A percentile compares a stretch with the other conserved stretches of the same genome.
Conservation (phyloP, 2,329 filamentous ascomycete genomes). For the Phoma sp. region DNA sequence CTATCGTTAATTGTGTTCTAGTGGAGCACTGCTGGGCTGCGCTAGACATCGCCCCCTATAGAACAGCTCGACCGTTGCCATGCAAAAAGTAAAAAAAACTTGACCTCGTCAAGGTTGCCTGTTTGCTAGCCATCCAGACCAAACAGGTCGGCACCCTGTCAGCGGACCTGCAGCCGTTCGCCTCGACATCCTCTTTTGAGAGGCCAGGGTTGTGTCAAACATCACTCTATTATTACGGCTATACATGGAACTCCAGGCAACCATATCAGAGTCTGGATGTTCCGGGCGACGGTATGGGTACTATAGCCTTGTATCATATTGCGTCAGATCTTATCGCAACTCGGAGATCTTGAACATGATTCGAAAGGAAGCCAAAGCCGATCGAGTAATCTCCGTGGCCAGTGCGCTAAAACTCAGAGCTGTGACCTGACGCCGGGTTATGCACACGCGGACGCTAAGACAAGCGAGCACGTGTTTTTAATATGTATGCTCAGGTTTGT, state of each 20-base stretch:
- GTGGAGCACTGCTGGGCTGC: not conserved
- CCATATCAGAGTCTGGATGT: not conserved
- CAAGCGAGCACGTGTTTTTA: conserved; percentile 29
- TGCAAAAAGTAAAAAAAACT: conserved; percentile 20
- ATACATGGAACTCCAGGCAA: too few relatives aligned
- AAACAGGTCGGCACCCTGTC: conserved; percentile 16
- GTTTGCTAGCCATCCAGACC: conserved; percentile 15
- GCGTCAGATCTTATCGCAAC: conserved; percentile 15
- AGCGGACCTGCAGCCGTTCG: conserved; percentile 27
- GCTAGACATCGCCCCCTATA: not conserved
- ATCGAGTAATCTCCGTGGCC: conserved; percentile 8
- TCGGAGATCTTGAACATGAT: conserved; percentile 2
- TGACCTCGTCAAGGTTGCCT: conserved; percentile 7
- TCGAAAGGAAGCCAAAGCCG: conserved; percentile 3
- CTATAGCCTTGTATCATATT: conserved; percentile 1
- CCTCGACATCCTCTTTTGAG: conserved; percentile 23
- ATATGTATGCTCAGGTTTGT: conserved; percentile 1
- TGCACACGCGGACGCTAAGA: conserved; percentile 32
- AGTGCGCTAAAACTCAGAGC: conserved; percentile 5
- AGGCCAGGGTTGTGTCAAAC: too few relatives aligned
- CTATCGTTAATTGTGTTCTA: not conserved
- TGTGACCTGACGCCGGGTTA: conserved; percentile 18
- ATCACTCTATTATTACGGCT: too few relatives aligned
- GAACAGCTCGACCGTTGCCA: conserved; percentile 14
- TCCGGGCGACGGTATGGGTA: not conserved